Evolutionary conservation across 2,329 filamentous ascomycete species (phyloP).

Genomic region (Sclerotinia glacialis): DNA sequence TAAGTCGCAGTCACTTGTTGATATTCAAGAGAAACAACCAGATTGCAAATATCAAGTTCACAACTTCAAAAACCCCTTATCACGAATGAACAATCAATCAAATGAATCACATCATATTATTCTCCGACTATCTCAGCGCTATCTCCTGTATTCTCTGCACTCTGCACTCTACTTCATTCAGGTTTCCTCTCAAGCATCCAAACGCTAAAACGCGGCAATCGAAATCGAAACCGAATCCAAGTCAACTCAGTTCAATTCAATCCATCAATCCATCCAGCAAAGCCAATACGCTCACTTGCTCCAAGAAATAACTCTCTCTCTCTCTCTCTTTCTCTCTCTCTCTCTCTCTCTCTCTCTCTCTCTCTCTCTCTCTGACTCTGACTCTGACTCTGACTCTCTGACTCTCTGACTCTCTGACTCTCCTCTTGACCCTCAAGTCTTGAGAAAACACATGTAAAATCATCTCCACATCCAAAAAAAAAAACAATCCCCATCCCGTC

Average conservation of each 20-base stretch:
- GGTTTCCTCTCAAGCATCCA: not conserved
- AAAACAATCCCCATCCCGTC: not conserved
- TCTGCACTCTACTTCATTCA: not conserved
- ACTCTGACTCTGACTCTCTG: too few relatives aligned
- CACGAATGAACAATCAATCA: not conserved
- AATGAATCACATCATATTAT: constrained; percentile 5
- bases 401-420: not conserved
- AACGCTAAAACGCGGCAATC: not conserved
- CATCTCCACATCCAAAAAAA: not conserved
- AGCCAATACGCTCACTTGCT: not conserved
- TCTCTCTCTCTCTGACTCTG: too few relatives aligned
- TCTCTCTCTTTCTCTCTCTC: too few relatives aligned
- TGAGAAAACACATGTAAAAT: not conserved
- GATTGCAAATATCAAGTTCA: too few relatives aligned
- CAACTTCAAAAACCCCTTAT: too few relatives aligned
- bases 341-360: too few relatives aligned
- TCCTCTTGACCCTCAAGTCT: not conserved
- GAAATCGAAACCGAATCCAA: not conserved
- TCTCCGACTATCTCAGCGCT: not conserved
- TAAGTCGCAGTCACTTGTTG: too few relatives aligned
- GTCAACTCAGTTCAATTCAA: not conserved
- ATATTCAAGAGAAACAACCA: too few relatives aligned
- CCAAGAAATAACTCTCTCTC: not conserved
- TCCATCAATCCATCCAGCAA: not conserved
- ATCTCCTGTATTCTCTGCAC: not conserved